These are phyloP conservation scores for Ilex aquifolium DNA, from an alignment of 257 asterid genomes.

Conservation along the genomic window DNA sequence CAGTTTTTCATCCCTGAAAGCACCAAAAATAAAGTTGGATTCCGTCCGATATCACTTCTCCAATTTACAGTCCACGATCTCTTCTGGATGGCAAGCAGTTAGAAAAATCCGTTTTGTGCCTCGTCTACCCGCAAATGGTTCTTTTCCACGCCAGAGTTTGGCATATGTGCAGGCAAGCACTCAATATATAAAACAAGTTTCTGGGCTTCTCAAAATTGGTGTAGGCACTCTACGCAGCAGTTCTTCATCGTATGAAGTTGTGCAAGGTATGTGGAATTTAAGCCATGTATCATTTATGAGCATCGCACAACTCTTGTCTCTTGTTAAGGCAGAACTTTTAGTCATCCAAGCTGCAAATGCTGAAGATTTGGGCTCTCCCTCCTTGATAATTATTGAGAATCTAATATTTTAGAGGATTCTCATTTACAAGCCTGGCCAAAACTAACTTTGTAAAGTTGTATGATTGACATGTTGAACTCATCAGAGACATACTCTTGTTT, in stretches of 20 bases:
- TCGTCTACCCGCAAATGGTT: conserved; percentile 32
- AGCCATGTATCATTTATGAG: neutral
- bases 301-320: neutral
- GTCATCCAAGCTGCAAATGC: neutral
- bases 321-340: neutral
- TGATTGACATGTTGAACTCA: neutral
- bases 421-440: no score
- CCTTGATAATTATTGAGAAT: no score
- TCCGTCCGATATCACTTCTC: conserved; percentile 25
- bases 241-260: conserved; percentile 37
- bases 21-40: conserved; percentile 39
- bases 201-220: conserved; percentile 50
- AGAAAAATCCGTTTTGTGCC: conserved; percentile 34
- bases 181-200: conserved; percentile 45
- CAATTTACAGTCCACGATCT: conserved; percentile 23
- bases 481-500: conserved; percentile 38
- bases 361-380: neutral
- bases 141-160: conserved; percentile 47
- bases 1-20: conserved; percentile 30
- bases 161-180: conserved; percentile 43
- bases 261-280: conserved; percentile 25
- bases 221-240: conserved; percentile 44
- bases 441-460: no score
- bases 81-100: conserved; percentile 43
- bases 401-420: no score